These are phyloP conservation scores for Pseudocercospora vitis DNA, from an alignment of 2,329 filamentous ascomycete genomes.

Conservation along the genomic window DNA sequence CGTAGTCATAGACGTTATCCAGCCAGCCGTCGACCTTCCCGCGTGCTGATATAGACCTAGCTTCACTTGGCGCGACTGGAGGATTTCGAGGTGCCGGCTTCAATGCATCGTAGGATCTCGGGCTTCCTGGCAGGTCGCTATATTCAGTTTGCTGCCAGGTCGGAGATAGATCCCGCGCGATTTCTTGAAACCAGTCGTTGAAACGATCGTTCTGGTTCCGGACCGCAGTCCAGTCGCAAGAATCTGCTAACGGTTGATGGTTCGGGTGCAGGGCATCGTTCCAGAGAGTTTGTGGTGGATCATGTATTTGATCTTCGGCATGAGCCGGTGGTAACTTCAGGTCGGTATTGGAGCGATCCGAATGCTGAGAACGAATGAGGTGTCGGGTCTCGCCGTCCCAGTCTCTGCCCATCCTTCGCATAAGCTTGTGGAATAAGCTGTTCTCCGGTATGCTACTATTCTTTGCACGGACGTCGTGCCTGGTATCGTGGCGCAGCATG, in stretches of 20 bases:
- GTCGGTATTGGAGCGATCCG: not conserved
- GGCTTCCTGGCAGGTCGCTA: not conserved
- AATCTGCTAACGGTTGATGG: not conserved
- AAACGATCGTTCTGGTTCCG: not conserved
- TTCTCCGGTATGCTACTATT: not conserved
- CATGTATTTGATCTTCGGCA: not conserved
- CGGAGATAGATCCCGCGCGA: not conserved
- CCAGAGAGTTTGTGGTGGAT: not conserved
- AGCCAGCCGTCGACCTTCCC: not conserved
- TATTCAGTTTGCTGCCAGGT: not conserved
- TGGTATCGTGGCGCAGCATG: not conserved
- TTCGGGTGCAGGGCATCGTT: not conserved
- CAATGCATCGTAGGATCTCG: not conserved
- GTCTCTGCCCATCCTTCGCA: not conserved
- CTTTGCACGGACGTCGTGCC: not conserved
- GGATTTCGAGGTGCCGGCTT: not conserved
- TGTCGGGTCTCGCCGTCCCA: slow-evolving; percentile 4
- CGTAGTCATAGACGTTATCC: not conserved
- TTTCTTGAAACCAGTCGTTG: not conserved
- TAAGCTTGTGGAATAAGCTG: not conserved
- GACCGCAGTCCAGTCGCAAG: not conserved
- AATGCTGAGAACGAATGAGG: not conserved
- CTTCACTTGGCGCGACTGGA: not conserved
- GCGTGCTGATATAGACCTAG: not conserved
- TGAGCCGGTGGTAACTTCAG: not conserved